A percentile compares a stretch with the other conserved stretches of the same genome.
These are phyloP conservation scores for Verticillium zaregamsianum DNA, from an alignment of 2,329 filamentous ascomycete species.

Conservation along the genomic window DNA sequence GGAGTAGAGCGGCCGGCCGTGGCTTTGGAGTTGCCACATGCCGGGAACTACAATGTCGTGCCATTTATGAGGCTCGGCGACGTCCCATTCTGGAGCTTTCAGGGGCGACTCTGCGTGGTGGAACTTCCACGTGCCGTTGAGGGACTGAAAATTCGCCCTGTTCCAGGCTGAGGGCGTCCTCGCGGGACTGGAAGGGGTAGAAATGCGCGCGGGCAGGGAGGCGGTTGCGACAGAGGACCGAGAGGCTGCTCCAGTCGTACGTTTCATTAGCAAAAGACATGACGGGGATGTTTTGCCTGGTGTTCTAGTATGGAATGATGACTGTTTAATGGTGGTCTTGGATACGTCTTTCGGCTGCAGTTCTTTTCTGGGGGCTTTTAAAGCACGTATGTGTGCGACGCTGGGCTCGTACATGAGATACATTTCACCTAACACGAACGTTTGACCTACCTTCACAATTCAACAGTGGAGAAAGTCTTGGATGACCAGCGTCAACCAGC, in stretches of 20 bases:
- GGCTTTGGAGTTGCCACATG: constrained; percentile 66
- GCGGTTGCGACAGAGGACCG: constrained; percentile 51
- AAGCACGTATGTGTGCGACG: no score
- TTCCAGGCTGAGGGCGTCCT: constrained; percentile 40
- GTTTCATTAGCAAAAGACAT: neutral
- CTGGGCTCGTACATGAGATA: no score
- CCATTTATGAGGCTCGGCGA: neutral
- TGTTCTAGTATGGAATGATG: no score
- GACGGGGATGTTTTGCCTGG: neutral
- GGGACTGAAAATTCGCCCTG: constrained; percentile 23
- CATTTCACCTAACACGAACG: no score
- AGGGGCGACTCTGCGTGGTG: constrained; percentile 30
- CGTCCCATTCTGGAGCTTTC: constrained; percentile 17
- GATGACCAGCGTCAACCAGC: no score
- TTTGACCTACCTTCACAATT: no score
- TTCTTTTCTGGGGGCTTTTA: no score
- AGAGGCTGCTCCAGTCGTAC: constrained; percentile 54
- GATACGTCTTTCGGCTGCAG: no score
- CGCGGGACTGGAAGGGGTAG: constrained; percentile 41
- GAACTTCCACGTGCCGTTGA: constrained; percentile 38
- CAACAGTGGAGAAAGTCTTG: no score
- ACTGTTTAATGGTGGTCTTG: neutral
- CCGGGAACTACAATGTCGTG: constrained; percentile 54
- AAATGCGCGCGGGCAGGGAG: constrained; percentile 52
- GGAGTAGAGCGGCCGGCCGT: constrained; percentile 62